Percentiles rank a stretch among this genome's conserved stretches.
Evolutionary conservation across 2,329 filamentous ascomycete genomes (phyloP).

Genomic region (Proliferodiscus dingleyae): DNA sequence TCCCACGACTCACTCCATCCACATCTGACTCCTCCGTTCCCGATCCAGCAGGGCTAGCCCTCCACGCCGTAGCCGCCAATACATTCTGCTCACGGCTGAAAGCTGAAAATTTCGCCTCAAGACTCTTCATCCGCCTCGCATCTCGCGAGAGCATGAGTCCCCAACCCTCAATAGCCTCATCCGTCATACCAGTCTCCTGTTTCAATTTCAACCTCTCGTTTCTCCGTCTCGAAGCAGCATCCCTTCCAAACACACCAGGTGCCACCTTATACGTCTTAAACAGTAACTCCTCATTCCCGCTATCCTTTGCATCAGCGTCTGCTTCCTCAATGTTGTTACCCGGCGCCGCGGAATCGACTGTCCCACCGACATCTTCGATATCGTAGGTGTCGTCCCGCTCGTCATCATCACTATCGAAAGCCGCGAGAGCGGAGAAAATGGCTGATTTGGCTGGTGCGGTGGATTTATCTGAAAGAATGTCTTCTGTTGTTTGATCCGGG

Average conservation of each 20-base stretch:
- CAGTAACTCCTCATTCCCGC: conserved; percentile 64
- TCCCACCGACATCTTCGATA: conserved; percentile 82
- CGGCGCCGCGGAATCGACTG: conserved; percentile 64
- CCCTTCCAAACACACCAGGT: conserved; percentile 64
- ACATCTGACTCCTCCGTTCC: conserved; percentile 53
- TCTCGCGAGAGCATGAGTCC: conserved; percentile 77
- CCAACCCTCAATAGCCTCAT: conserved; percentile 94
- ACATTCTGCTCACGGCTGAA: conserved; percentile 63
- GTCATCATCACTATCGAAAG: conserved; percentile 91
- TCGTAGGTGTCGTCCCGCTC: conserved; percentile 98
- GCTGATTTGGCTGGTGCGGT: conserved; percentile 71
- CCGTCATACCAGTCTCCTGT: conserved; percentile 79
- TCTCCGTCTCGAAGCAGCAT: conserved; percentile 63
- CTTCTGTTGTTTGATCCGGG: conserved; percentile 62
- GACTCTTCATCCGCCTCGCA: conserved; percentile 57
- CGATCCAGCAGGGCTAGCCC: conserved; percentile 46
- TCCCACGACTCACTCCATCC: conserved; percentile 40
- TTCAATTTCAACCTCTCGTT: conserved; percentile 59
- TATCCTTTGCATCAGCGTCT: conserved; percentile 35
- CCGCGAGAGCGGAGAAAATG: conserved; percentile 80
- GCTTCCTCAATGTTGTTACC: conserved; percentile 43
- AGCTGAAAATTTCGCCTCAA: conserved; percentile 66
- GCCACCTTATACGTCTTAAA: conserved; percentile 67
- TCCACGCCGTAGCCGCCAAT: conserved; percentile 63
- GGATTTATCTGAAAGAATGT: conserved; percentile 61